Evolutionary conservation across 441 rosid genomes (phyloP).

Genomic region (Biscutella laevigata): DNA sequence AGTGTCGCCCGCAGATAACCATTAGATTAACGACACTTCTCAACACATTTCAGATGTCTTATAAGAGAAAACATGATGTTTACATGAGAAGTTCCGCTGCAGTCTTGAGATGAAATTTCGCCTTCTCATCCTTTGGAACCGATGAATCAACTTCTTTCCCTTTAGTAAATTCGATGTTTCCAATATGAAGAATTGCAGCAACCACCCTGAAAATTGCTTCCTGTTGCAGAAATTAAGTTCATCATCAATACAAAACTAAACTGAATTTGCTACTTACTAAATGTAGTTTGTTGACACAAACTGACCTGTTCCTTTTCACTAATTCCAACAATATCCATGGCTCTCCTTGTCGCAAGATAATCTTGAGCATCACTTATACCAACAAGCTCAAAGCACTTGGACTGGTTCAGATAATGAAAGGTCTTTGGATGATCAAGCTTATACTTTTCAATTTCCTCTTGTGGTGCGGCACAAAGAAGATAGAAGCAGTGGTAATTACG

Average conservation of each 20-base stretch:
- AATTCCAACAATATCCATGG: conserved; percentile 93
- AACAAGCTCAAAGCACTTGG: conserved; percentile 71
- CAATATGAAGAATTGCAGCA: conserved; percentile 83
- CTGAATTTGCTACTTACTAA: neutral
- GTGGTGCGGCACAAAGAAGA: conserved; percentile 97
- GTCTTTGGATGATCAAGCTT: conserved; percentile 67
- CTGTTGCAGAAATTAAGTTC: conserved; percentile 30
- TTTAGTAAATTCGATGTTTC: conserved; percentile 65
- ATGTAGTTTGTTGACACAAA: neutral
- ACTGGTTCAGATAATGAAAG: conserved; percentile 91
- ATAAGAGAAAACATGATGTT: conserved; percentile 11
- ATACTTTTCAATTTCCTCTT: conserved; percentile 85
- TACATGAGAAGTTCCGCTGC: conserved; percentile 95
- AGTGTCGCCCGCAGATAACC: too few relatives aligned
- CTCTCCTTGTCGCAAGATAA: conserved; percentile 83
- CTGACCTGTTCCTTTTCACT: conserved; percentile 80
- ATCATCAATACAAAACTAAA: neutral
- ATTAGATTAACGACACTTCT: too few relatives aligned
- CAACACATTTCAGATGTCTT: conserved; percentile 1
- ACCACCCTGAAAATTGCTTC: conserved; percentile 97
- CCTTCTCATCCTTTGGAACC: conserved; percentile 65
- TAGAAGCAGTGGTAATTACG: conserved; percentile 97
- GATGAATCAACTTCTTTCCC: conserved; percentile 89
- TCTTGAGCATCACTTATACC: conserved; percentile 88
- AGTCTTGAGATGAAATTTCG: conserved; percentile 79